A percentile compares a stretch with the other conserved stretches of the same genome.
phyloP scores from a whole-genome alignment of 2,329 filamentous ascomycete species.

The Cercospora sp. region DNA sequence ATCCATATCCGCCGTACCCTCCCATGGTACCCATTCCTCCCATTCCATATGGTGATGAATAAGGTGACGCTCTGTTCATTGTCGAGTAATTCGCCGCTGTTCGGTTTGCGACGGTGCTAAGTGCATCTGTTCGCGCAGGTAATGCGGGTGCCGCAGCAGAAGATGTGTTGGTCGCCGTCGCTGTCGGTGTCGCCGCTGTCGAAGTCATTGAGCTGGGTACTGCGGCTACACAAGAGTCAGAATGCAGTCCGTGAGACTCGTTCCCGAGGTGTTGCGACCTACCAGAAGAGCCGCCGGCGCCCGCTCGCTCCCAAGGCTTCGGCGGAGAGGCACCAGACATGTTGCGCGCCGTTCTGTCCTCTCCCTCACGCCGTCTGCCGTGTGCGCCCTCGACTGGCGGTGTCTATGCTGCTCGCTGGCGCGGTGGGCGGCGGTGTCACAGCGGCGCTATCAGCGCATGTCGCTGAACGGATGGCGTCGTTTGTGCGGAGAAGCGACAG shows the following conservation, averaged over 20 bases:
- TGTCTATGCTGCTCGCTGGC: conserved; percentile 1
- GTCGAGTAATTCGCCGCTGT: conserved; percentile 79
- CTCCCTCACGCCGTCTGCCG: neutral
- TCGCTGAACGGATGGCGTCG: conserved; percentile 13
- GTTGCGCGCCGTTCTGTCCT: neutral
- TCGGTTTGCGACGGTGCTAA: conserved; percentile 79
- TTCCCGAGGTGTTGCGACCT: conserved; percentile 18
- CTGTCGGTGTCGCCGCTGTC: conserved; percentile 39
- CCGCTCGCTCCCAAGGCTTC: conserved; percentile 92
- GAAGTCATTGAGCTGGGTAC: conserved; percentile 46
- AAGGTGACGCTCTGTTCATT: conserved; percentile 43
- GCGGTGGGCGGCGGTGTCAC: neutral
- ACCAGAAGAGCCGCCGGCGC: conserved; percentile 50
- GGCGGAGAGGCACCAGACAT: conserved; percentile 66
- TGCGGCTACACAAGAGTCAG: conserved; percentile 44
- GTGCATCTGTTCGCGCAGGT: conserved; percentile 76
- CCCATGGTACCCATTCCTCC: conserved; percentile 47
- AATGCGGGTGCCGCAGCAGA: conserved; percentile 62
- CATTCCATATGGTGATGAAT: conserved; percentile 57
- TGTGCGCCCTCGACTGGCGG: neutral
- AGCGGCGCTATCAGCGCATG: conserved; percentile 17
- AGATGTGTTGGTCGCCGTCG: conserved; percentile 45
- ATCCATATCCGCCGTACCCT: conserved; percentile 38
- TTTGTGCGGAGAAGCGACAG: conserved; percentile 16
- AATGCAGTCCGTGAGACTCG: conserved; percentile 12